Base-by-base conservation (phyloP, 2,329 filamentous ascomycete genomes). In the Xylaria sp. region DNA sequence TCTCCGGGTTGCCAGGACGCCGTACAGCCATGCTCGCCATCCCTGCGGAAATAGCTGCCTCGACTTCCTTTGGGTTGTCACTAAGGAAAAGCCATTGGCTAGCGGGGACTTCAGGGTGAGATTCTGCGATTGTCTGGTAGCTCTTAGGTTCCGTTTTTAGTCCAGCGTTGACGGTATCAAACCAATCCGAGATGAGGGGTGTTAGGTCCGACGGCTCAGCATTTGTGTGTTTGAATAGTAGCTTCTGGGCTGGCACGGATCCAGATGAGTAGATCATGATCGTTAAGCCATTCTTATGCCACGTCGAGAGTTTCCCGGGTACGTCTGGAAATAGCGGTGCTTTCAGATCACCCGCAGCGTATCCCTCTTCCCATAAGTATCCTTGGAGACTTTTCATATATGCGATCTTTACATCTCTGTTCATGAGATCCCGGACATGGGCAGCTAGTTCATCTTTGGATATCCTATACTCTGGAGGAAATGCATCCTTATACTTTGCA, bases 221-320 rank as follows among this genome's bases (percentile, higher is more conserved):
- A 70, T 87, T 82, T 50, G 88, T 90, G 76, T 94, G 88, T 68
- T 85, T 84, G 80, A 95, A 95, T 70, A 95, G 85, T 69, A 95
- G 83, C 81, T 93, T 93, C 83, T 96, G 93, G 14, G 93, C 93
- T 21, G 90, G 85, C 5, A 95, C 90, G 24, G 91, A 94, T 36
- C 93, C 93, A 12, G 91, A 94, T 3, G 91, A 94, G 82, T 94
- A 96, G 76, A 96, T 94, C 74, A 92, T 88, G 71, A 94, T 85
- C 68, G 83, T 83, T 69, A 88, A 82, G 30, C 85, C 86, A 34
- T 82, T 79, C 17, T 80, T 77, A 63, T 85, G 83, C 88, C 92
- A 94, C 51, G 81, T 74, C 61, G 82, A 79, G 70, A 94, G 82
- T 70, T 86, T 85, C 8, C 88, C 85, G n/a, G 87, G 82, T 19